Evolutionary conservation across 345 rosid genomes (phyloP).

Genomic region (Salix purpurea): DNA sequence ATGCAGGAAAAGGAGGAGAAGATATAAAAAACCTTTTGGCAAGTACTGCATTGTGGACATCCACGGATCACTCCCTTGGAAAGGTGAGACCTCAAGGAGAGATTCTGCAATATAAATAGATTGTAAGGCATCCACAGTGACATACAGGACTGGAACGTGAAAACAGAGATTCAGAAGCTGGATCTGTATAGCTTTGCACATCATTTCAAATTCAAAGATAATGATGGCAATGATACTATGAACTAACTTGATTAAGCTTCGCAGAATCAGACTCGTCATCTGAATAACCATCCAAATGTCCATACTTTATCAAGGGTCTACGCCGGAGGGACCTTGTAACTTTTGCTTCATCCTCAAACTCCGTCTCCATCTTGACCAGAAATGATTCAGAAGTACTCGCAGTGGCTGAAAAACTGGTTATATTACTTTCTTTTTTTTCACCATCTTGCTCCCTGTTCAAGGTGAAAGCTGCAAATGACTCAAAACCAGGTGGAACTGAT

Average conservation of each 20-base stretch:
- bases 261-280: conserved; percentile 47
- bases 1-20: background rate
- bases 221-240: background rate
- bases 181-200: background rate
- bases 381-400: conserved; percentile 40
- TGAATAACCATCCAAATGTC: conserved; percentile 34
- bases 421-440: conserved; percentile 33
- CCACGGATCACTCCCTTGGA: conserved; percentile 85
- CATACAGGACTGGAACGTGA: background rate
- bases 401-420: conserved; percentile 33
- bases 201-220: background rate
- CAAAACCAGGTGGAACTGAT: conserved; percentile 93
- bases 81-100: conserved; percentile 37
- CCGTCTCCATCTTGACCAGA: conserved; percentile 43
- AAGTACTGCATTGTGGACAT: conserved; percentile 65
- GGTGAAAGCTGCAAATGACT: conserved; percentile 71
- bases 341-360: conserved; percentile 37
- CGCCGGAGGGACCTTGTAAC: conserved; percentile 49
- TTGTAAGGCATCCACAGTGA: conserved; percentile 7
- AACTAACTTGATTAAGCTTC: conserved; percentile 54
- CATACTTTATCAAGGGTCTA: conserved; percentile 61
- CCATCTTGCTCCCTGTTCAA: conserved; percentile 43
- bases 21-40: conserved; percentile 71
- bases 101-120: conserved; percentile 43
- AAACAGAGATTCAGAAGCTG: background rate